A percentile compares a stretch with the other conserved stretches of the same genome.
Conservation (phyloP, 495 filamentous ascomycete species). For the Hyaloscypha bicolor region DNA sequence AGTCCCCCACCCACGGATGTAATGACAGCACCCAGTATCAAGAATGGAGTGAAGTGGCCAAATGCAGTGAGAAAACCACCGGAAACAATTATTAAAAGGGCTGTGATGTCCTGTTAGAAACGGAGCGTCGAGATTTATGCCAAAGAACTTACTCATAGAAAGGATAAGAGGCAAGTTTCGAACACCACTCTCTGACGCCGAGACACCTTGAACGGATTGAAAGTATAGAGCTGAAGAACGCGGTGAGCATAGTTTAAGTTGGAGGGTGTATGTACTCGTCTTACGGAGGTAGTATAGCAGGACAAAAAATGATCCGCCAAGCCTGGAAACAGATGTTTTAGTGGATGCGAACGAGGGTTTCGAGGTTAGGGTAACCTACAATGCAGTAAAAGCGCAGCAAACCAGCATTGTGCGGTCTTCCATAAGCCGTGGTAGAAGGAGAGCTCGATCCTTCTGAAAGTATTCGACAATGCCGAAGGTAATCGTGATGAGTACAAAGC, state of each 20-base stretch:
- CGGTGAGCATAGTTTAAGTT: too few relatives aligned
- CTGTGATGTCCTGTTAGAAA: constrained; percentile 35
- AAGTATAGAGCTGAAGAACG: constrained; percentile 64
- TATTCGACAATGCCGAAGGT: constrained; percentile 64
- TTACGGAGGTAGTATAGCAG: constrained; percentile 60
- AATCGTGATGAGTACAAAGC: constrained; percentile 66
- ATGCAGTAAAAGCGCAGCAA: constrained; percentile 51
- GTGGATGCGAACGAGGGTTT: not conserved
- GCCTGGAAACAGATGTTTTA: constrained; percentile 21
- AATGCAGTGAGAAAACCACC: constrained; percentile 36
- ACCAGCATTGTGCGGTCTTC: constrained; percentile 62
- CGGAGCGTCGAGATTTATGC: too few relatives aligned
- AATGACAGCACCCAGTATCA: constrained; percentile 34
- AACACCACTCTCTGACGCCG: constrained; percentile 16
- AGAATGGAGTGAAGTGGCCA: constrained; percentile 35
- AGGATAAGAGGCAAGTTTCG: constrained; percentile 62
- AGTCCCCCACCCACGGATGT: constrained; percentile 50
- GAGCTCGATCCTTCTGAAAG: constrained; percentile 66
- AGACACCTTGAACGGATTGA: constrained; percentile 68
- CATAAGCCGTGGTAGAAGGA: constrained; percentile 63
- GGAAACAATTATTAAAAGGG: constrained; percentile 41
- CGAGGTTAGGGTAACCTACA: constrained; percentile 14
- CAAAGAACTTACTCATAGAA: constrained; percentile 1
- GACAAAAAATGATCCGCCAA: constrained; percentile 62
- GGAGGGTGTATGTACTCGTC: constrained; percentile 23